Percentiles rank a stretch among this genome's conserved stretches.
phyloP scores from a whole-genome alignment of 192 early-diverging fungal genomes.

The Pilobolus umbonatus region DNA sequence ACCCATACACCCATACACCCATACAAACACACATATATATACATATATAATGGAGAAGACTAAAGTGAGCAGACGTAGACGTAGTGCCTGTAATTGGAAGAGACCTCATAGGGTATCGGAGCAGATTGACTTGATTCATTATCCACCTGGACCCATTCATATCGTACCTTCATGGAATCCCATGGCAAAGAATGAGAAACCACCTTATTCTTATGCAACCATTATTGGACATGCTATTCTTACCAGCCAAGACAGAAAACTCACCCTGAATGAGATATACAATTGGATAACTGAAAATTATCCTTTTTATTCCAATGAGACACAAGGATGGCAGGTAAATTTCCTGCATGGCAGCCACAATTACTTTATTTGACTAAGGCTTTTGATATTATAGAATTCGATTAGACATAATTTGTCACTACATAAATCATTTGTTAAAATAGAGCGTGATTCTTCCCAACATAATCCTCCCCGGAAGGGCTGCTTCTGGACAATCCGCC shows the following conservation, averaged over 20 bases:
- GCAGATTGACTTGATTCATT: neutral
- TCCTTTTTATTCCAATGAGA: constrained; percentile 63
- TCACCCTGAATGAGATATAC: constrained; percentile 86
- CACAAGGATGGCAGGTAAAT: constrained; percentile 75
- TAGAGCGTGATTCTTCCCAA: constrained; percentile 52
- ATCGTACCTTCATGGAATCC: constrained; percentile 28
- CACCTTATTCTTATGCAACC: constrained; percentile 80
- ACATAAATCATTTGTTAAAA: constrained; percentile 73
- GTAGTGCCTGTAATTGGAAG: constrained; percentile 5
- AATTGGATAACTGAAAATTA: constrained; percentile 68
- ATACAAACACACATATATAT: too few species aligned
- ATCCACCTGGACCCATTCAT: constrained; percentile 7
- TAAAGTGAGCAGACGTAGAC: constrained; percentile 1
- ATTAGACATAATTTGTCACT: constrained; percentile 85
- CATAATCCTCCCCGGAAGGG: constrained; percentile 59
- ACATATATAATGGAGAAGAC: neutral
- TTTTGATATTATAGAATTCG: constrained; percentile 61
- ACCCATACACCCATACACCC: too few species aligned
- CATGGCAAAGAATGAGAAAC: constrained; percentile 39
- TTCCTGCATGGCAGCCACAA: neutral
- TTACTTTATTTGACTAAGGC: neutral
- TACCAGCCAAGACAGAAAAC: constrained; percentile 42
- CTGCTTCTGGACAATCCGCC: constrained; percentile 56
- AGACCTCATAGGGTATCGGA: neutral
- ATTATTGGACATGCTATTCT: constrained; percentile 81